Percentiles rank a stretch among this genome's conserved stretches.
These are phyloP conservation scores for Sisymbrium altissimum DNA, from an alignment of 345 rosid genomes.

Conservation along the genomic window DNA sequence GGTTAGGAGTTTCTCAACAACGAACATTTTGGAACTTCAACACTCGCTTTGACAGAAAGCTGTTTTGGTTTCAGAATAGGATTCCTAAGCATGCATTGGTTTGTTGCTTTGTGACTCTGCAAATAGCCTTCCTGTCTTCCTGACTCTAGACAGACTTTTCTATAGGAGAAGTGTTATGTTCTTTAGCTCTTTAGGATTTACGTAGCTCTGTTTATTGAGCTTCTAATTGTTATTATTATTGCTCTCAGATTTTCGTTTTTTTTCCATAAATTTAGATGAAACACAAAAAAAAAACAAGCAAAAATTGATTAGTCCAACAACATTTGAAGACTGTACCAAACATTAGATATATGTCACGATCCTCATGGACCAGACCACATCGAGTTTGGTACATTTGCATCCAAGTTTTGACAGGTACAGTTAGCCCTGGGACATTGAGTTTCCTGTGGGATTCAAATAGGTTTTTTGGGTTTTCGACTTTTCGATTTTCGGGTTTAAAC, in stretches of 20 bases:
- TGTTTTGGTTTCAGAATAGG: neutral
- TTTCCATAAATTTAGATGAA: neutral
- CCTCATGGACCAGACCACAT: neutral
- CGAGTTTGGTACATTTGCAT: constrained; percentile 13
- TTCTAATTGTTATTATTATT: neutral
- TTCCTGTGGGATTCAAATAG: too few species aligned
- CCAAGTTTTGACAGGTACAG: neutral
- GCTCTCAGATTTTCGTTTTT: neutral
- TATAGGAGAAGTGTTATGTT: neutral
- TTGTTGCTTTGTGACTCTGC: neutral
- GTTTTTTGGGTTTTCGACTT: too few species aligned
- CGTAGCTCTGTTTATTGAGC: neutral
- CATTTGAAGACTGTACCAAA: neutral
- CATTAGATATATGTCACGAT: constrained; percentile 6
- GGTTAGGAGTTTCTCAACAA: neutral
- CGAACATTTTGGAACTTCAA: constrained; percentile 18
- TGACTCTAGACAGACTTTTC: neutral
- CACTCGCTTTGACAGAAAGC: neutral
- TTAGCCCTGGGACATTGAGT: too few species aligned
- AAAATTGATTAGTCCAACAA: too few species aligned
- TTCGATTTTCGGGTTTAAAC: too few species aligned
- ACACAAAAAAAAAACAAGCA: neutral
- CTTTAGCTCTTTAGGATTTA: too few species aligned
- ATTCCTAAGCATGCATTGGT: constrained; percentile 24
- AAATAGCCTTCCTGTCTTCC: neutral